Evolutionary conservation across 2,329 filamentous ascomycete species (phyloP).

Genomic region (Hypoxylon sp.): DNA sequence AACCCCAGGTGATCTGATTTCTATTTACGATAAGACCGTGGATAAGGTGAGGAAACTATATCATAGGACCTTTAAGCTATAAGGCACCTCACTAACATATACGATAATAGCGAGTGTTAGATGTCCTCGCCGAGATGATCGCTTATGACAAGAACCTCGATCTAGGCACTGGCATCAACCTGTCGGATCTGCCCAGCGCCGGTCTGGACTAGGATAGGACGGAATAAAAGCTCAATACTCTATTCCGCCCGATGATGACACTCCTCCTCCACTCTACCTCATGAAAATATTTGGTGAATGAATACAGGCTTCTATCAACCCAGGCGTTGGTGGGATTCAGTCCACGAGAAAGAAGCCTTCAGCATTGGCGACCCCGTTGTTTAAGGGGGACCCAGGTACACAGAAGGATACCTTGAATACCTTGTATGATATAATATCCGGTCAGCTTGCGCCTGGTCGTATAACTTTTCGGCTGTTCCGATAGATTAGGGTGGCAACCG

Average conservation of each 20-base stretch:
- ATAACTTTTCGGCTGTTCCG: constrained; percentile 29
- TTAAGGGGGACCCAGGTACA: constrained; percentile 12
- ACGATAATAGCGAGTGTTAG: constrained; percentile 81
- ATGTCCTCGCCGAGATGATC: constrained; percentile 98
- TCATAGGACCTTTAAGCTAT: not conserved
- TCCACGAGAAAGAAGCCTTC: constrained; percentile 11
- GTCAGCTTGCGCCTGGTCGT: constrained; percentile 32
- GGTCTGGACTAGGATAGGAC: constrained; percentile 65
- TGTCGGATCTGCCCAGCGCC: constrained; percentile 66
- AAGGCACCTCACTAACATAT: constrained; percentile 22
- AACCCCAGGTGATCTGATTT: constrained; percentile 90
- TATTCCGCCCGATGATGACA: constrained; percentile 3
- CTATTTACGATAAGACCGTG: constrained; percentile 98
- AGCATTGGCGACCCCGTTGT: constrained; percentile 10
- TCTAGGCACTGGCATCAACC: constrained; percentile 62
- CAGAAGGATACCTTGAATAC: constrained; percentile 32
- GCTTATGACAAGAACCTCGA: constrained; percentile 85
- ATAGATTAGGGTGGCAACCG: constrained; percentile 39
- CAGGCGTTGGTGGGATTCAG: not conserved
- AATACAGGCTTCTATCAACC: constrained; percentile 9
- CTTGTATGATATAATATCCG: constrained; percentile 53
- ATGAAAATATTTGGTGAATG: constrained; percentile 14
- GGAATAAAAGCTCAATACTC: constrained; percentile 15
- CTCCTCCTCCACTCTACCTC: constrained; percentile 30
- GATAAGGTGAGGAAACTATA: constrained; percentile 77